Base-by-base conservation (phyloP, 768 basidiomycete species). In the Lactarius deliciosus region DNA sequence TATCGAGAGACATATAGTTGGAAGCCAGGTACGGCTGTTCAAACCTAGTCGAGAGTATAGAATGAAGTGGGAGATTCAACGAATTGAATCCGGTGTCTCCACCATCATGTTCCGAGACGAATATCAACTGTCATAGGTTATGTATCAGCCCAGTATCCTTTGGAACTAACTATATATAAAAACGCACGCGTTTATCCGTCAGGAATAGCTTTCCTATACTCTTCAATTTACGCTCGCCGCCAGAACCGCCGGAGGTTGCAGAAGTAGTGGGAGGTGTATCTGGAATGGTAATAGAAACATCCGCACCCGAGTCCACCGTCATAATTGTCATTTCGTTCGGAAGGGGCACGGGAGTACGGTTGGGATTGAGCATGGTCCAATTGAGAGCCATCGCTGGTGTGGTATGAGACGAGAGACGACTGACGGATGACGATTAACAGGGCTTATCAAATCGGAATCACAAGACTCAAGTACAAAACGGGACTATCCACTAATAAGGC, bases 11-110 rank as follows among this genome's bases (percentile, higher is more conserved):
- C 57, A 93, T 79, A 69, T 83, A 90, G 75, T 93, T 93, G 11
- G 83, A 75, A 56, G 82, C 83, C 63, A 93, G 87, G 10, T 85
- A 81, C 5, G 92, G 92, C 73, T 92, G 91, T 70, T 91, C 86
- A 73, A 89, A 92, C 69, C 81, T 82, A 22, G 89, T 88, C 11
- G 85, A 83, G 15, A 91, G 76, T 65, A 93, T 84, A 0, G 87
- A 79, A 40, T 79, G 81, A 7, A 91, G 79, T 6, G 88, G 90
- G 40, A 92, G 73, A 13, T 81, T 79, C 57, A 85, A 70, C 20
- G 83, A 80, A 15, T 79, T 76, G 69, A 85, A 76, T 40, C 76
- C 68, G 28, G 78, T 69, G 22, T 43, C 28, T 43, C 63, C 64
- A 56, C 61, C 56, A 28, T 60, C 57, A 41, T 58, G 34, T 30